These are phyloP conservation scores for Bolboschoenoplectus hybrid DNA, from an alignment of 202 grass and related monocot genomes.

Conservation along the genomic window DNA sequence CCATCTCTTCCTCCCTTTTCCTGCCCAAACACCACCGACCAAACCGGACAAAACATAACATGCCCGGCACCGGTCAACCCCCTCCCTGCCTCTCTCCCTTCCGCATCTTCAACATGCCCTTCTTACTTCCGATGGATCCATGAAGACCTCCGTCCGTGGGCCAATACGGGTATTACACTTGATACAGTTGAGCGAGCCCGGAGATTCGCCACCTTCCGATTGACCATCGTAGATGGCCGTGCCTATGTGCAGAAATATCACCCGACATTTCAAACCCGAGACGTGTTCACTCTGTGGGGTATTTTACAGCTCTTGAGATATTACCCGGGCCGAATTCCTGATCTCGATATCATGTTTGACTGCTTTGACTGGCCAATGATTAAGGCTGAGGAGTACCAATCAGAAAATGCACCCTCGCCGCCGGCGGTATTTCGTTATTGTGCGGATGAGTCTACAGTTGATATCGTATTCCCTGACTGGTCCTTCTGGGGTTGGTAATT, in stretches of 20 bases:
- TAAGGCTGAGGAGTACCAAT: constrained; percentile 40
- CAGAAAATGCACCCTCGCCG: constrained; percentile 45
- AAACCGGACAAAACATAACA: constrained; percentile 42
- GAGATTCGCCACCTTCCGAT: constrained; percentile 66
- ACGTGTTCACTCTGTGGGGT: constrained; percentile 95
- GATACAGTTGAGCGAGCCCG: constrained; percentile 57
- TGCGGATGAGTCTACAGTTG: constrained; percentile 45
- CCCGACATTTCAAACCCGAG: constrained; percentile 68
- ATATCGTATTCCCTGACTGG: constrained; percentile 83
- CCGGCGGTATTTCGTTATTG: constrained; percentile 74
- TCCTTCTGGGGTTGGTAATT: constrained; percentile 94
- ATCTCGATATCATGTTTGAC: constrained; percentile 91
- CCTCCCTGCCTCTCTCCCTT: background rate
- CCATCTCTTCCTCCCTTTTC: constrained; percentile 31
- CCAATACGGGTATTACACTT: constrained; percentile 63
- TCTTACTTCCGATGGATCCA: constrained; percentile 92
- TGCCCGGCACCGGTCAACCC: background rate
- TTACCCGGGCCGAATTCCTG: constrained; percentile 80
- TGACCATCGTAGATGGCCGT: constrained; percentile 60
- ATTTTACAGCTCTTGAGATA: constrained; percentile 82
- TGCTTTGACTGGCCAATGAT: constrained; percentile 60
- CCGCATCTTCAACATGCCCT: constrained; percentile 55
- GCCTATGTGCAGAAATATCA: constrained; percentile 71
- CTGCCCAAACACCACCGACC: constrained; percentile 38
- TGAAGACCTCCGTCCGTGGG: constrained; percentile 89